Evolutionary conservation across 441 rosid species (phyloP), one percentile per base, ranked within the genome.

Genomic region (Raphanus hybrid): DNA sequence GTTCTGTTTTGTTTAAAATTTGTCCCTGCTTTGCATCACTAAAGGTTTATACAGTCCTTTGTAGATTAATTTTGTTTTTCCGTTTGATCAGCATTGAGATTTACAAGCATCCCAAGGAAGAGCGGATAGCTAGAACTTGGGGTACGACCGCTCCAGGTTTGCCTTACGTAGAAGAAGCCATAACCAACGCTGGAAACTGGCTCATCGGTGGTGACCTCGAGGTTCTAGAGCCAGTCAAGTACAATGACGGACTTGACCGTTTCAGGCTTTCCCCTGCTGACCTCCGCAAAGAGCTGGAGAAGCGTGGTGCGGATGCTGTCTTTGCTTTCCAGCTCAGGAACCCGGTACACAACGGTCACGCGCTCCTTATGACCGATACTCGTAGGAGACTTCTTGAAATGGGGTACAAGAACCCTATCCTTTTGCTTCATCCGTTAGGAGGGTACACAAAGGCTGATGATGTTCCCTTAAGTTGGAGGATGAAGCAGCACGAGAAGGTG

Each of bases 271-370:
- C 98, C 2, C 99, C 97, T 39, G 82, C 90, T 9, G 82, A 90
- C 70, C 92, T 94, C 43, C 91, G 93, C 3, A 75, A 87, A 75
- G 97, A 91, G 85, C 82, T 95, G 6, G 81, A 85, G 6, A 89
- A 70, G 84, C 91, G 99, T 71, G 85, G 88, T 18, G 96, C 99
- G 0, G 99, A 95, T 86, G 98, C 97, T 3, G 96, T 95, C 15
- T 95, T 95, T 82, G 97, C 98, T 76, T 92, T 92, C 84, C 99
- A 95, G 91, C 87, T 92, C 12, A 90, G 98, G 77, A 94, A 94
- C 78, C 99, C 98, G 12, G 99, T 94, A 8, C 99, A 94, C 72
- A 94, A 94, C 78, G 99, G 99, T 45, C 99, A 94, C 68, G 99
- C 98, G 67, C 82, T 92, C 14, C 84, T 92, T 58, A 92, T 94